phyloP scores from a whole-genome alignment of 148 eudicot species.

The Agrostemma githago region DNA sequence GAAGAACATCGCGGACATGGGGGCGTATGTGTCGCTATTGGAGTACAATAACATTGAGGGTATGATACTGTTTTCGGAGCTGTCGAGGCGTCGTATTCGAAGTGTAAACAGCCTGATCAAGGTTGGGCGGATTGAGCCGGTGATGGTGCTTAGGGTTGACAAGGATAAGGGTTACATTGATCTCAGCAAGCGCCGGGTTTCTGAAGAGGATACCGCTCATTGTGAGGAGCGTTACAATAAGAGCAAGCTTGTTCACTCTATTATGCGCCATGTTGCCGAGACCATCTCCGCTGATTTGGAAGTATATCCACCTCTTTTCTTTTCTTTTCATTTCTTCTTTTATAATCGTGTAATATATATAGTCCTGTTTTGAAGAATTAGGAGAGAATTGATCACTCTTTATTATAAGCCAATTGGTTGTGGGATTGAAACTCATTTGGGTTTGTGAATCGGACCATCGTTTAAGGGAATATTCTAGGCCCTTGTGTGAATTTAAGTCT shows the following conservation, averaged over 20 bases:
- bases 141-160: conserved; percentile 75
- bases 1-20: conserved; percentile 85
- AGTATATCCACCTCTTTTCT: conserved; percentile 26
- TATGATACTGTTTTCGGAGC: conserved; percentile 89
- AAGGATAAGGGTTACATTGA: conserved; percentile 72
- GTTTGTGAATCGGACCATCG: not conserved
- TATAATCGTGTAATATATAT: not conserved
- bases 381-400: too few relatives aligned
- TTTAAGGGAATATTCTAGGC: not conserved
- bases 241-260: conserved; percentile 97
- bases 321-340: not conserved
- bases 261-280: conserved; percentile 80
- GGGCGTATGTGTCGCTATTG: conserved; percentile 73
- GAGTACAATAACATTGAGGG: conserved; percentile 99
- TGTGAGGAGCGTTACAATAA: conserved; percentile 92
- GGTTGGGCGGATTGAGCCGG: conserved; percentile 91
- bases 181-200: conserved; percentile 83
- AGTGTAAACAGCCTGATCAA: conserved; percentile 83
- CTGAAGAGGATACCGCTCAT: conserved; percentile 75
- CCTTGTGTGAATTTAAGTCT: too few relatives aligned
- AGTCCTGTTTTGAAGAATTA: not conserved
- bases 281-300: conserved; percentile 48
- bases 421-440: too few relatives aligned
- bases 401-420: too few relatives aligned
- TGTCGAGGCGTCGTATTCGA: conserved; percentile 84